These are phyloP conservation scores for Eucalyptus regnans DNA, from an alignment of 345 rosid genomes.

Conservation along the genomic window DNA sequence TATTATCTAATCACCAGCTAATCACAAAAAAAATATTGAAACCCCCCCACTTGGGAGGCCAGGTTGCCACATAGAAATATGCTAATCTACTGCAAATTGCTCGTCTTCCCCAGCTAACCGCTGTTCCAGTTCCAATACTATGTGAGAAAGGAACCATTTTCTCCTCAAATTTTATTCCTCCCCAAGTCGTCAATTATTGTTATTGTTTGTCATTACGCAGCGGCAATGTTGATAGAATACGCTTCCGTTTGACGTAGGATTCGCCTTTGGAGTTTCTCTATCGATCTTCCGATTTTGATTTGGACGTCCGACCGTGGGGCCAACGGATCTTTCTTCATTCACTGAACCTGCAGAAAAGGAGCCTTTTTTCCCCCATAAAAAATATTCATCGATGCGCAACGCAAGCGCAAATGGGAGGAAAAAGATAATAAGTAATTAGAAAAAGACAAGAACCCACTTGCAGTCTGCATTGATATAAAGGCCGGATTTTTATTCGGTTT, in stretches of 20 bases:
- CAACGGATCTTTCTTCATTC: not conserved
- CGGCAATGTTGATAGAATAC: not conserved
- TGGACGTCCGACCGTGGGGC: not conserved
- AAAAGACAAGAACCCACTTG: not conserved
- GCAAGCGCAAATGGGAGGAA: not conserved
- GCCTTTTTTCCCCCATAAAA: not conserved
- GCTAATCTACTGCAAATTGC: not conserved
- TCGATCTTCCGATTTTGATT: not conserved
- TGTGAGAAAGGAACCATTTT: not conserved
- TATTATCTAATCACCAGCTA: not conserved
- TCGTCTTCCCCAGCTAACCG: not conserved
- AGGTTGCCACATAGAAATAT: not conserved
- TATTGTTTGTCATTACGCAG: not conserved
- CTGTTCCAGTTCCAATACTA: not conserved
- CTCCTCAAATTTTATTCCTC: not conserved
- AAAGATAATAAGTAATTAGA: not conserved
- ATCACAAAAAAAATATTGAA: not conserved
- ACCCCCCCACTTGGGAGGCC: not conserved
- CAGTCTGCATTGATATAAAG: not conserved
- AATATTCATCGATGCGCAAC: not conserved
- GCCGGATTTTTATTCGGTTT: not conserved
- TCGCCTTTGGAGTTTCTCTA: not conserved
- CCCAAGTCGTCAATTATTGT: not conserved
- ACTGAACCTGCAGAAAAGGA: not conserved
- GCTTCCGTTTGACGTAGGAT: not conserved